Base-by-base conservation (phyloP, 768 basidiomycete species). In the Tricholoma matsutake region DNA sequence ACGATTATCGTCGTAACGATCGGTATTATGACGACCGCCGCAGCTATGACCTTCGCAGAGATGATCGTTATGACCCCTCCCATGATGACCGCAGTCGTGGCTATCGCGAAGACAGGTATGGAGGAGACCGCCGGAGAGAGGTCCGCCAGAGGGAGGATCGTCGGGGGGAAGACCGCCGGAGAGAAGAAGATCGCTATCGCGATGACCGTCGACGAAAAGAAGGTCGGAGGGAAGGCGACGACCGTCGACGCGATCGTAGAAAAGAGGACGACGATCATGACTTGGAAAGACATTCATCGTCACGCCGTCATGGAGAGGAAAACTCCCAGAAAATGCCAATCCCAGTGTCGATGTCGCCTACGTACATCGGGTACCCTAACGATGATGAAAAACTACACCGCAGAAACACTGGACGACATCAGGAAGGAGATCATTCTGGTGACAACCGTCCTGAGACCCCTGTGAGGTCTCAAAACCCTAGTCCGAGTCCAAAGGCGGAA, bases 341-440 rank as follows among this genome's bases (percentile, higher is more conserved):
- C 14, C 55, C 55, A 54, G 34, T 65, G 14, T 54, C 58, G 25
- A 59, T 45, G 62, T 59, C 64, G 10, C 64, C 64, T 3, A 65
- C 64, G 4, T 65, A 51, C 39, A 63, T 65, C 14, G 58, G 58
- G n/a, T 65, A 65, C 58, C 62, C 62, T 14, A 18, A 54, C n/a
- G 59, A 55, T 25, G 61, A 60, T 43, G 64, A 61, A 34, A 60
- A 43, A 20, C 43, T 49, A 60, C 51, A 35, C 28, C 51, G 58
- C 59, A 16, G 57, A 53, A 51, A 52, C 63, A 54, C 55, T 22
- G 45, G 43, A 10, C 59, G 59, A n/a, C 39, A 57, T 18, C 58
- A 49, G n/a, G 65, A 64, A 22, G 25, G 57, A 47, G 57, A 65
- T n/a, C 28, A 54, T 10, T 67, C 70, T 47, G 63, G 69, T 16